Conservation (phyloP, 768 basidiomycete genomes). For the Mycena albidolilacea region DNA sequence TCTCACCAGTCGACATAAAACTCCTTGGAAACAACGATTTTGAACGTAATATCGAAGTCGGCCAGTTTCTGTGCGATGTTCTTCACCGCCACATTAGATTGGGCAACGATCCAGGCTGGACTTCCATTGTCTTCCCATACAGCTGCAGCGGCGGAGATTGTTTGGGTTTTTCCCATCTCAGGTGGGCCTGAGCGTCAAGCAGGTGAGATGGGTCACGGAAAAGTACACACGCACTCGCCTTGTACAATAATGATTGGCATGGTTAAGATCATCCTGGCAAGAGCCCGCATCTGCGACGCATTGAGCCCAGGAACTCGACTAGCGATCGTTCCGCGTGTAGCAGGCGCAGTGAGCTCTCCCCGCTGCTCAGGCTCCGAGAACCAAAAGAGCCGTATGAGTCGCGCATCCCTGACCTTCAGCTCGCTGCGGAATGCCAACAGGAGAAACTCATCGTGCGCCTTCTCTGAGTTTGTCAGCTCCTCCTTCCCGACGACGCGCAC, state of each 20-base stretch:
- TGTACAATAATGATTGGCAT: conserved; percentile 20
- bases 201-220: not conserved
- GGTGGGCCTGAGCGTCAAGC: too few species aligned
- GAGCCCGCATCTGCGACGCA: conserved; percentile 7
- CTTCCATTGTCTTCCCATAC: too few species aligned
- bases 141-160: too few species aligned
- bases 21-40: not conserved
- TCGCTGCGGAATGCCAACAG: not conserved
- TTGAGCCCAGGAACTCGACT: conserved; percentile 13
- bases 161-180: too few species aligned
- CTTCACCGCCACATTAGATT: too few species aligned
- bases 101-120: too few species aligned
- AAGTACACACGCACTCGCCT: not conserved
- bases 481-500: not conserved
- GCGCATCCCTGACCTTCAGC: not conserved
- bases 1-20: not conserved
- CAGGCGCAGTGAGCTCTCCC: not conserved
- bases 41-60: too few species aligned
- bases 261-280: conserved; percentile 5
- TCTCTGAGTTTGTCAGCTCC: not conserved
- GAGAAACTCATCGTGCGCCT: not conserved
- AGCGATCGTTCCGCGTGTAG: not conserved
- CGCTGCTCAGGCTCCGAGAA: not conserved
- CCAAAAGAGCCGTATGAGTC: not conserved
- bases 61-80: too few species aligned